These are phyloP conservation scores for Euphrasia confusa DNA, from an alignment of 257 asterid species.

Conservation along the genomic window DNA sequence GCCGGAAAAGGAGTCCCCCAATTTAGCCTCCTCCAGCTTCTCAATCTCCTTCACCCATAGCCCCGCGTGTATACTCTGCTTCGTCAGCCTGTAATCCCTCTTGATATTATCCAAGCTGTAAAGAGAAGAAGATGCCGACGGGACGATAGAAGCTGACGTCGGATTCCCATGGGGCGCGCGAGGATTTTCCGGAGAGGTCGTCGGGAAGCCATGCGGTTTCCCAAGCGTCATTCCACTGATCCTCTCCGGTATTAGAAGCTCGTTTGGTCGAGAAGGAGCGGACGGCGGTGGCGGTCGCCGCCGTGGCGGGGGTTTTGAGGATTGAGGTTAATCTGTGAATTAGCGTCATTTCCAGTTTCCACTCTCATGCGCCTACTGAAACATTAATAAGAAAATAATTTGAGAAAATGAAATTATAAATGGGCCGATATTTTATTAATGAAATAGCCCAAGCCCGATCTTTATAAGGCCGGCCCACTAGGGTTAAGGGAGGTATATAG, in stretches of 20 bases:
- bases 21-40: conserved; percentile 78
- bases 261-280: conserved; percentile 36
- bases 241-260: conserved; percentile 37
- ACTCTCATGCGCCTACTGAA: neutral
- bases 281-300: conserved; percentile 22
- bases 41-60: conserved; percentile 96
- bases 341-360: conserved; percentile 42
- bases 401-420: neutral
- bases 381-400: too few relatives aligned
- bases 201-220: conserved; percentile 93
- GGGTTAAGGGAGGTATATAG: conserved; percentile 8
- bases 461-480: too few relatives aligned
- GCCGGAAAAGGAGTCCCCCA: conserved; percentile 54
- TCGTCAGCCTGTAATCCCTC: conserved; percentile 77
- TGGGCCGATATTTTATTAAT: neutral
- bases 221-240: conserved; percentile 92
- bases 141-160: conserved; percentile 55
- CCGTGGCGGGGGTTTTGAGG: conserved; percentile 33
- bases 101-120: conserved; percentile 74
- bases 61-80: conserved; percentile 81
- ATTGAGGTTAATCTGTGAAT: conserved; percentile 31
- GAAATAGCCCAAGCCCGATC: conserved; percentile 4
- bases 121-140: conserved; percentile 29
- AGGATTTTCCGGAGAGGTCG: conserved; percentile 50
- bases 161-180: conserved; percentile 79